Evolutionary conservation across 345 rosid species (phyloP).

Genomic region (Excoecaria agallocha): DNA sequence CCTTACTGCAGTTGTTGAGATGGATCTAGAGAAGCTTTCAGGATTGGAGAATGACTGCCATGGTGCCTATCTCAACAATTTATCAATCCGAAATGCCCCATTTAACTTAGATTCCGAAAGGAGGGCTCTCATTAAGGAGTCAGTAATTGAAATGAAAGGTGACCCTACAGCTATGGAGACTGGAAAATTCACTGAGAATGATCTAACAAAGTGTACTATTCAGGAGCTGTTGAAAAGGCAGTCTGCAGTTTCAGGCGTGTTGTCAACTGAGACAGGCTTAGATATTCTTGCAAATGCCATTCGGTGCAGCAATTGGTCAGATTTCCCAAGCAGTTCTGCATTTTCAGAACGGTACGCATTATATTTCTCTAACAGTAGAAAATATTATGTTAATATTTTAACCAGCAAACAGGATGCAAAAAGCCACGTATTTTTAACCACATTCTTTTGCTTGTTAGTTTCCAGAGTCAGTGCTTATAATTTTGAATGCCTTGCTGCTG

Average conservation of each 20-base stretch:
- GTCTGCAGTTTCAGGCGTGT: conserved; percentile 49
- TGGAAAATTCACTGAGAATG: conserved; percentile 21
- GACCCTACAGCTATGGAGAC: background rate
- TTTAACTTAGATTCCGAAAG: conserved; percentile 9
- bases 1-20: conserved; percentile 51
- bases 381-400: background rate
- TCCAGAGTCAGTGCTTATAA: background rate
- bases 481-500: background rate
- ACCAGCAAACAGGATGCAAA: background rate
- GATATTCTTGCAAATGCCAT: conserved; percentile 41
- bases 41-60: conserved; percentile 25
- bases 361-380: conserved; percentile 5
- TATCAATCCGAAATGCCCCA: conserved; percentile 28
- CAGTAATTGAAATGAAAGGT: conserved; percentile 6
- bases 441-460: background rate
- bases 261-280: conserved; percentile 42
- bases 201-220: conserved; percentile 35
- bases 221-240: conserved; percentile 49
- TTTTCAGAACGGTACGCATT: conserved; percentile 31
- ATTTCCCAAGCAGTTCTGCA: conserved; percentile 26
- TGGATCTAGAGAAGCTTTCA: conserved; percentile 41
- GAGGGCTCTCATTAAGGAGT: conserved; percentile 16
- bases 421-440: background rate
- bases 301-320: conserved; percentile 12
- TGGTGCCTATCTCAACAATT: conserved; percentile 32